phyloP scores from a whole-genome alignment of 176 grass and related monocot genomes.

The Luzula sylvatica region DNA sequence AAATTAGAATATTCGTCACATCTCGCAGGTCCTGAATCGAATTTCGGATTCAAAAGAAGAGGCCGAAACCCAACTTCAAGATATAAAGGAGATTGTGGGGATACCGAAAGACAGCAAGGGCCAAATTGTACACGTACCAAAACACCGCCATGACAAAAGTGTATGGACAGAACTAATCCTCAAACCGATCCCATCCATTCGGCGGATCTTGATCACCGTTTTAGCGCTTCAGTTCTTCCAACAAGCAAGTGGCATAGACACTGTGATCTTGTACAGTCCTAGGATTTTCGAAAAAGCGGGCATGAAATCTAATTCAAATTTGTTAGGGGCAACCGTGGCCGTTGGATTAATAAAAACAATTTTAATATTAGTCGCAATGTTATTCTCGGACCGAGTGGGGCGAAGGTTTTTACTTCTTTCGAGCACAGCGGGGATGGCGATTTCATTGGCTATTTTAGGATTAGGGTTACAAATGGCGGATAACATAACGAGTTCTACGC shows the following conservation, averaged over 20 bases:
- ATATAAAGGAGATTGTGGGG: constrained; percentile 23
- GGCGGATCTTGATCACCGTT: constrained; percentile 15
- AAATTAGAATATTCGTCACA: neutral
- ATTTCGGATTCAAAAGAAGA: constrained; percentile 19
- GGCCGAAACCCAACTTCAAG: constrained; percentile 29
- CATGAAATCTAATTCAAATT: constrained; percentile 8
- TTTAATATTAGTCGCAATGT: constrained; percentile 23
- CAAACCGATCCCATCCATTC: constrained; percentile 15
- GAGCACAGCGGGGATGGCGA: constrained; percentile 19
- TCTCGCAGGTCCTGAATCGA: constrained; percentile 17
- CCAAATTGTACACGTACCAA: constrained; percentile 2
- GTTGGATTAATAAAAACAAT: constrained; percentile 24
- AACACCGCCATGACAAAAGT: constrained; percentile 6
- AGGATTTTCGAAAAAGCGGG: constrained; percentile 29
- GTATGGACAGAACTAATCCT: constrained; percentile 28
- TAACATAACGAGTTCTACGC: neutral
- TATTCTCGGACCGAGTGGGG: constrained; percentile 33
- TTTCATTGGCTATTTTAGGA: neutral
- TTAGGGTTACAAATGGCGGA: constrained; percentile 6
- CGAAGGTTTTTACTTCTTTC: constrained; percentile 24
- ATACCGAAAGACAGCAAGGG: neutral
- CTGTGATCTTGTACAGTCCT: constrained; percentile 26
- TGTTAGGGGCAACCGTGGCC: constrained; percentile 26
- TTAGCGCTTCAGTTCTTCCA: constrained; percentile 25
- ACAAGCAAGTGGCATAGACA: constrained; percentile 28